Evolutionary conservation across 2,329 filamentous ascomycete genomes (phyloP), one percentile per base, ranked within the genome.

Genomic region (Zasmidium citrigriseum): DNA sequence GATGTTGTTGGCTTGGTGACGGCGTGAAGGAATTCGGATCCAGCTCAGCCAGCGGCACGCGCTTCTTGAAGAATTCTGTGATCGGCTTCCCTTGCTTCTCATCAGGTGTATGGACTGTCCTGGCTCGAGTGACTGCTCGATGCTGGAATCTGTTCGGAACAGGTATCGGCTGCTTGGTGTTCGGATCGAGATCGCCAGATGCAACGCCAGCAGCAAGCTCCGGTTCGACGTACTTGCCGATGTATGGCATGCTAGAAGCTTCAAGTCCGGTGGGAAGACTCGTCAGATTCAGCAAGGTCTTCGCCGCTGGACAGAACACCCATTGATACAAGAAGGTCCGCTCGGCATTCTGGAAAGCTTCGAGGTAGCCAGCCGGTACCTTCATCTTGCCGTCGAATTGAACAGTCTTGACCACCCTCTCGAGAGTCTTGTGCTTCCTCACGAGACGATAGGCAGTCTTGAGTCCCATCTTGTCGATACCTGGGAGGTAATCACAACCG

Each of bases 361-460:
- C 86, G 24, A 95, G 78, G 71, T 98, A 99, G 61, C 89, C 88
- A 41, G 87, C 79, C 0, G 95, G 93, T 10, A 99, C 83, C 54
- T 84, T 84, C 67, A 87, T 88, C 72, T 96, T 93, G 18, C 91
- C 92, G 55, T 97, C 92, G 64, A 98, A 96, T 65, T 93, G 90
- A 20, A 96, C 78, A 78, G 91, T 89, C 52, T 87, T 87, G 56
- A 99, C 78, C 18, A 96, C 83, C 58, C 87, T 88, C 53, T 98
- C 93, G 4, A 95, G 84, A 0, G 86, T 90, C 74, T 93, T 96
- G 77, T 96, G 86, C 74, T 96, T 96, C 59, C 93, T 87, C 59
- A 99, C 83, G 78, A 95, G 85, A 46, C 92, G 87, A 75, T 99
- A 90, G 0, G 95, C 93, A 4, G 93, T 98, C 80, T 97, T 98